These are phyloP conservation scores for Juncus effusus DNA, from an alignment of 176 grass and related monocot genomes.

Conservation along the genomic window DNA sequence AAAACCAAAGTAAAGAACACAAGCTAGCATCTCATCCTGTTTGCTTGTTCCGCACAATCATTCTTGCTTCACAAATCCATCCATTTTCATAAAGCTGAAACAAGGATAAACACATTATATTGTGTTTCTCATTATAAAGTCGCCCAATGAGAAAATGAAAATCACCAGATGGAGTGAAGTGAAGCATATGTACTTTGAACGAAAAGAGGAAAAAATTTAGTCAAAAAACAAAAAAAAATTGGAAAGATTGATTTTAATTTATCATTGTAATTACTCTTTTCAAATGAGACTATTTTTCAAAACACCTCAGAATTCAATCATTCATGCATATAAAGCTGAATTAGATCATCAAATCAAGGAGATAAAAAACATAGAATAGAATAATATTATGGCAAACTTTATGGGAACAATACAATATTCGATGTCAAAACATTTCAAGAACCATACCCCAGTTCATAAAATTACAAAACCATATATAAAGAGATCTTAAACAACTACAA, in stretches of 20 bases:
- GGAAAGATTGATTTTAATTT: no score
- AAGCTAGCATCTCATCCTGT: no score
- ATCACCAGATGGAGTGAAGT: no score
- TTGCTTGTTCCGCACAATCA: slow-evolving; percentile 21
- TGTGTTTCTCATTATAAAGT: slow-evolving; percentile 2
- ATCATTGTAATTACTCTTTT: no score
- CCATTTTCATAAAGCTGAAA: slow-evolving; percentile 9
- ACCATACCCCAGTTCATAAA: slow-evolving; percentile 15
- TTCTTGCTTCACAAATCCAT: slow-evolving; percentile 22
- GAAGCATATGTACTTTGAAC: no score
- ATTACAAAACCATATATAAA: slow-evolving; percentile 19
- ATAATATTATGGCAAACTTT: not conserved
- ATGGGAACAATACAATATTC: slow-evolving; percentile 9
- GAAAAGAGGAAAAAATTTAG: no score
- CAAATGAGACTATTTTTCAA: no score
- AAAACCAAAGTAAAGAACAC: slow-evolving; percentile 16
- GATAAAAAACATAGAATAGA: slow-evolving; percentile 1
- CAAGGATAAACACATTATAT: slow-evolving; percentile 3
- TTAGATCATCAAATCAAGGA: not conserved
- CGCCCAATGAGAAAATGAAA: no score
- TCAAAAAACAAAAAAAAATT: no score
- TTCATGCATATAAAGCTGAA: no score
- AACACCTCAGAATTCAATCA: no score
- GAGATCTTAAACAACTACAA: slow-evolving; percentile 24
- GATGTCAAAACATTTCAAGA: slow-evolving; percentile 5